Evolutionary conservation across 768 basidiomycete species (phyloP).

Genomic region (Phylloporus arenicola): DNA sequence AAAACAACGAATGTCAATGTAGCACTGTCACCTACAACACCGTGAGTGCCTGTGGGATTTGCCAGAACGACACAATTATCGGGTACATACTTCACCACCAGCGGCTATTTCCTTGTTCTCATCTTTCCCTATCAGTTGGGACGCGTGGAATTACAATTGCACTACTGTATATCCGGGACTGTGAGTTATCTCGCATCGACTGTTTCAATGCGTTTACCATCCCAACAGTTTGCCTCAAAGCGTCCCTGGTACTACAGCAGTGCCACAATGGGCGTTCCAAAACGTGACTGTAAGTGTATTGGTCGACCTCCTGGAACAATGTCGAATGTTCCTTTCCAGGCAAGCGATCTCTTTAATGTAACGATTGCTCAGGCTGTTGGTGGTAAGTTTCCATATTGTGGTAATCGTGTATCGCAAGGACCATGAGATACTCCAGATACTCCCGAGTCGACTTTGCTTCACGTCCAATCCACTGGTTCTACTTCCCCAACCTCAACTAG

Average conservation of each 20-base stretch:
- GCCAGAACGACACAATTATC: slow-evolving; percentile 42
- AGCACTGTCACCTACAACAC: slow-evolving; percentile 52
- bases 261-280: slow-evolving; percentile 62
- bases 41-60: slow-evolving; percentile 53
- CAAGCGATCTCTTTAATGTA: slow-evolving; percentile 35
- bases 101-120: neutral
- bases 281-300: slow-evolving; percentile 41
- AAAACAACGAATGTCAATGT: slow-evolving; percentile 42
- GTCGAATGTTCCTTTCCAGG: slow-evolving; percentile 19
- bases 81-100: slow-evolving; percentile 18
- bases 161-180: slow-evolving; percentile 30
- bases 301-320: neutral
- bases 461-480: slow-evolving; percentile 24
- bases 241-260: slow-evolving; percentile 43
- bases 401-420: neutral
- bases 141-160: slow-evolving; percentile 46
- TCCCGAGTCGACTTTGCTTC: slow-evolving; percentile 41
- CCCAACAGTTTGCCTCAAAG: slow-evolving; percentile 37
- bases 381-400: slow-evolving; percentile 15
- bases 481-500: slow-evolving; percentile 6
- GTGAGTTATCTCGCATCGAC: slow-evolving; percentile 8
- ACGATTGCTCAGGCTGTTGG: slow-evolving; percentile 33
- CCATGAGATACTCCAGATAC: slow-evolving; percentile 23
- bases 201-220: neutral
- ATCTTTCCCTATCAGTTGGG: slow-evolving; percentile 38